Evolutionary conservation across 345 rosid species (phyloP), one percentile per base, ranked within the genome.

Genomic region (Bruguiera gymnorhiza): DNA sequence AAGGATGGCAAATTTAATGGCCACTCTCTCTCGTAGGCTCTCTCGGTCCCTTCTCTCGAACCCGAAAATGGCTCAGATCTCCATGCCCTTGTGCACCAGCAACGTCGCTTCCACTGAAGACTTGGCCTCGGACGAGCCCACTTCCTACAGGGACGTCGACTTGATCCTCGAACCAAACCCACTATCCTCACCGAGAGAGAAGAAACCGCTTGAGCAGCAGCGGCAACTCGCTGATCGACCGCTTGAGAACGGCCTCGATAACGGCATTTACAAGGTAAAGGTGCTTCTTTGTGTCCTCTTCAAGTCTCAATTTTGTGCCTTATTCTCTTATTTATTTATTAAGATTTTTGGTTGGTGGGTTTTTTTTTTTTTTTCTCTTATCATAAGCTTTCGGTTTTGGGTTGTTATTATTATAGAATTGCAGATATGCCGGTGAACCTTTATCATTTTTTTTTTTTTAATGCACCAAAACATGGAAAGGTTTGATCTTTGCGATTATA

Each of bases 251-350:
- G 97, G 97, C 72, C 88, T 94, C 50, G 95, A 91, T 67, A 27
- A 8, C 27, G 98, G 98, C 76, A 55, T 87, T 75, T 94, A 77
- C 85, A 94, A 86, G 96, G 96, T 88, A 31, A 94, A 86, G 96
- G 96, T 88, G 36, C 62, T 70, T 72, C 32, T 56, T 3, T 18
- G 7, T 23, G 32, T 62, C 37, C 24, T 37, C 10, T 4, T 18
- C 34, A 26, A 56, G 8, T 37, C 23, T 39, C 19, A n/a, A 27
- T 48, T 31, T 48, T 19, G n/a, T 10, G 3, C 46, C 36, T 27
- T 2, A 5, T 27, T 9, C 34, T 30, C 23, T 21, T 21, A 2
- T 29, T 5, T 19, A 26, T 10, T 58, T n/a, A 26, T 34, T 63
- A 23, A 23, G 29, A 27, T 65, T 63, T 48, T 29, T 36, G 54